phyloP scores from a whole-genome alignment of 1,284 basidiomycete species.

The Lignosus rhinocerotis region DNA sequence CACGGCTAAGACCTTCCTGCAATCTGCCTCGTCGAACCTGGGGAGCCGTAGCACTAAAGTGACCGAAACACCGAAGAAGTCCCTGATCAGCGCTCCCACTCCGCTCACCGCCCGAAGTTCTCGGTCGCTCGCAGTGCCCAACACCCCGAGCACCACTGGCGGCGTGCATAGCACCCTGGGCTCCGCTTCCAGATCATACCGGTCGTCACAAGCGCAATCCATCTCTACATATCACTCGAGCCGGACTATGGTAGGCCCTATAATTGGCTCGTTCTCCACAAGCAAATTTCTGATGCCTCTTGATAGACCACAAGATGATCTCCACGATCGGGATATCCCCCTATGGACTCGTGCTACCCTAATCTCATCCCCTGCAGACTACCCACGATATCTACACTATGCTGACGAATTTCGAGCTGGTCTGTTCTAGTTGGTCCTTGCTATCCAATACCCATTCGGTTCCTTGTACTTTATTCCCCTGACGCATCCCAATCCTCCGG shows the following conservation, averaged over 20 bases:
- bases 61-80: conserved; percentile 81
- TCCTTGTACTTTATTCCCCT: conserved; percentile 30
- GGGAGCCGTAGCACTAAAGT: conserved; percentile 48
- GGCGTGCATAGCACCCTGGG: conserved; percentile 36
- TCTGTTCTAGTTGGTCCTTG: conserved; percentile 30
- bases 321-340: conserved; percentile 22
- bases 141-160: conserved; percentile 55
- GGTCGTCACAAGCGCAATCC: conserved; percentile 42
- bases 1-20: conserved; percentile 50
- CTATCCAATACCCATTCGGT: conserved; percentile 31
- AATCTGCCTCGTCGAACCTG: conserved; percentile 40
- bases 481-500: conserved; percentile 26
- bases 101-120: conserved; percentile 74
- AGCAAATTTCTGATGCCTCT: background rate
- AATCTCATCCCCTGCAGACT: conserved; percentile 23
- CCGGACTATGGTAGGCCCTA: conserved; percentile 38
- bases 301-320: conserved; percentile 31
- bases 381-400: conserved; percentile 28
- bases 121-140: conserved; percentile 54
- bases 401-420: conserved; percentile 32
- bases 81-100: conserved; percentile 81
- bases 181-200: conserved; percentile 40
- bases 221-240: conserved; percentile 44
- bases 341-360: conserved; percentile 26
- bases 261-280: background rate